Evolutionary conservation across 306 rosid genomes (phyloP), one percentile per base, ranked within the genome.

Genomic region (Morella rubra): DNA sequence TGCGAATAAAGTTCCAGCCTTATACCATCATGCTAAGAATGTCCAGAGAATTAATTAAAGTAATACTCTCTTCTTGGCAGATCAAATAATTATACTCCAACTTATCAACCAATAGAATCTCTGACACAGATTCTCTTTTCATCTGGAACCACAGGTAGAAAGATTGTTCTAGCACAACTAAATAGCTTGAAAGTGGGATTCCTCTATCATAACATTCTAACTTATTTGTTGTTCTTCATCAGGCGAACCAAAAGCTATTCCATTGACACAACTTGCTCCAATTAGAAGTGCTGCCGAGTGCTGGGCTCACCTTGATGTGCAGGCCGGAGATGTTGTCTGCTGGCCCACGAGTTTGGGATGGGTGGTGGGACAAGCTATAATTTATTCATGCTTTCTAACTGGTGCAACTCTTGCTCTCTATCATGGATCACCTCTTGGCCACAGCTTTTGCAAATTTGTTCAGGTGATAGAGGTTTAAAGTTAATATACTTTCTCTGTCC

Each of bases 181-280:
- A 32, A 32, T 32, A 32, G 37, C 37, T 32, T 32, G 37, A 32
- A 32, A 32, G 53, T 70, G 65, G 13, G 0, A 24, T 59, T 6
- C 49, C n/a, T 44, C 18, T 44, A 42, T 71, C 11, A 19, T 73
- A 62, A 74, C 37, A 82, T 71, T 80, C 74, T 27, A 75, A 22
- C 77, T 76, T 5, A 69, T 15, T 24, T 80, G 72, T 68, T 7
- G 32, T 69, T 9, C 18, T 80, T 82, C 62, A 62, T 78, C 79
- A 92, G 99, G 97, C 59, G 99, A 95, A 8, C 97, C 99, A 60
- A 95, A 95, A 81, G 97, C 97, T 70, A 92, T 90, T 83, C 97
- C 97, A 53, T 95, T 97, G 97, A 95, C 97, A 81, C 99, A 95
- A 74, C 87, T 88, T 82, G 83, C 95, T 6, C 96, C 97, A 24